Conservation (phyloP, 169 alveolate genomes). For the Cryptosporidium sp. region DNA sequence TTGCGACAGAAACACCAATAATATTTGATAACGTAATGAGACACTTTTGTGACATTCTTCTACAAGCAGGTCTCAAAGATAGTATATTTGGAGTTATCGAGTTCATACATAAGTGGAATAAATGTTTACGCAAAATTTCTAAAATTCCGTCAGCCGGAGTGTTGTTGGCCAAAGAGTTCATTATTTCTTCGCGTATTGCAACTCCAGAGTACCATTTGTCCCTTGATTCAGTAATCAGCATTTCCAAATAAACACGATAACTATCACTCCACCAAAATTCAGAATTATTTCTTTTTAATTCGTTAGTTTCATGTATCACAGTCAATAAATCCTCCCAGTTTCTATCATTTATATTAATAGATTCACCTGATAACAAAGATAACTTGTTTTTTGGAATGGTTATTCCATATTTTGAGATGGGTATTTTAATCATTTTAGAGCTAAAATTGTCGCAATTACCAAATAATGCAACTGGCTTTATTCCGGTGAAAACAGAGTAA, state of each 20-base stretch:
- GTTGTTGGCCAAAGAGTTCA: not conserved
- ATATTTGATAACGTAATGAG: constrained; percentile 25
- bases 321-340: constrained; percentile 55
- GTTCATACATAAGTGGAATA: constrained; percentile 37
- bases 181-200: constrained; percentile 17
- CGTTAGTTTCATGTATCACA: constrained; percentile 26
- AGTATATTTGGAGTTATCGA: constrained; percentile 50
- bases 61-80: constrained; percentile 56
- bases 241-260: constrained; percentile 62
- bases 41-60: constrained; percentile 75
- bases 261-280: constrained; percentile 46
- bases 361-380: constrained; percentile 50
- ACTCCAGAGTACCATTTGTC: constrained; percentile 24
- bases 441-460: constrained; percentile 3
- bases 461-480: constrained; percentile 38
- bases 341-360: not conserved
- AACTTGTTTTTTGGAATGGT: constrained; percentile 29
- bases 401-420: constrained; percentile 14
- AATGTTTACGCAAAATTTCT: constrained; percentile 15
- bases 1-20: constrained; percentile 61
- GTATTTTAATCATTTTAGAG: not conserved
- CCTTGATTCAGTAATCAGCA: constrained; percentile 38
- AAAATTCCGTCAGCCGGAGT: constrained; percentile 29
- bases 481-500: constrained; percentile 52
- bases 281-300: constrained; percentile 4